Base-by-base conservation (phyloP, 2,329 filamentous ascomycete genomes). In the Bipolaris cookei region DNA sequence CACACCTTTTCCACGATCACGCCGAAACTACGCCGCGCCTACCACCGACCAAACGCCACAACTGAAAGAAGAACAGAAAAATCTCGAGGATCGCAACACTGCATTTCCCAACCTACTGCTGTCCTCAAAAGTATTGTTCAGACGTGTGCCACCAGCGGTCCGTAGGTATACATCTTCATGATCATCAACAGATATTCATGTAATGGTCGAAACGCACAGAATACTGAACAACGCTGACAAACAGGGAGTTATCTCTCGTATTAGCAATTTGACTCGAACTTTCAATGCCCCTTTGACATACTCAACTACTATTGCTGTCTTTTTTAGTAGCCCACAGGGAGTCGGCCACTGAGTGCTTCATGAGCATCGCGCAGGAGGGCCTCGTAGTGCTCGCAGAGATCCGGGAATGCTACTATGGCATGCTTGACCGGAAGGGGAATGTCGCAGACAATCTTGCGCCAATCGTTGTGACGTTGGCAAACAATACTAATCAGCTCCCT, bases 391-490 rank as follows among this genome's bases (percentile, higher is more conserved):
- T 46, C 41, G 21, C 47, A 39, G 4, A 71, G 62, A 23, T 71
- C 65, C 0, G 64, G 64, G 35, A 68, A 70, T 4, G 53, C 35
- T 16, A 38, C 8, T 6, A 69, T 41, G 3, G 65, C 65, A 6
- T 67, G 53, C 28, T 58, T 59, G 23, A 64, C 56, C 1, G 62
- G 64, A 13, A 37, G n/a, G 7, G 69, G 65, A 3, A 71, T 54
- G 30, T 71, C 69, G 42, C 57, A 64, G 2, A 68, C 63, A 0
- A 50, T 56, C 43, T 62, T 62, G 7, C 60, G 50, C 67, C 67
- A 70, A 13, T 66, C 64, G 2, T 52, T 60, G 37, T 45, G 48
- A 20, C 64, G 66, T 30, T 52, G 56, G 44, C 62, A 62, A 16
- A 63, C 61, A 1, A 47, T 39, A 8, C 51, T 38, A 23, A 72